Base-by-base conservation (phyloP, 2,329 filamentous ascomycete genomes). In the Trichoderma aggressivum region DNA sequence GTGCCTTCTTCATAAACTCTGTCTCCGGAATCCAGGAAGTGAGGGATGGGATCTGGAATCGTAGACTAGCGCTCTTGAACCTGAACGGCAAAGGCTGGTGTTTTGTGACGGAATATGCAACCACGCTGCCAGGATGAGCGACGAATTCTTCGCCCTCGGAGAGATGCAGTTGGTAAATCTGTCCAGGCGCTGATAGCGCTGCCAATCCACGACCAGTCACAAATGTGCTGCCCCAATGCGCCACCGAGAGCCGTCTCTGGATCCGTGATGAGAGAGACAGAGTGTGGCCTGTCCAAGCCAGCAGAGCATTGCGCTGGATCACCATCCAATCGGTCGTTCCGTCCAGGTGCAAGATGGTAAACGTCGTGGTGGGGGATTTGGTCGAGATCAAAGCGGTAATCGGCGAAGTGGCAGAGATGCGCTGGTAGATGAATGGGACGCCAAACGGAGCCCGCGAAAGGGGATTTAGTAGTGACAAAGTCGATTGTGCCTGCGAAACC, bases 231-330 rank as follows among this genome's bases (percentile, higher is more conserved):
- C 96, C 96, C 95, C 95, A 98, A 79, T 98, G 91, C 59, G 94
- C 90, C 65, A 97, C 78, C 70, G 92, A 90, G 78, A 98, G 87
- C 74, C 88, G 87, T 56, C 87, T 87, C 76, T 94, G 94, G 74
- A 97, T 85, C 60, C 89, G 91, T 3, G 94, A 93, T 43, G 89
- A 90, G 58, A 96, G 87, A 18, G 86, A 85, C 69, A 99, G 85
- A 1, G 93, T 94, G 79, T 97, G 93, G 32, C 96, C 96, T 0
- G 95, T 97, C 96, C 96, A 99, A 69, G 96, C 96, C n/a, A 98
- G 86, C 67, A 99, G 86, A 1, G 94, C 94, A 74, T 93, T 91
- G 73, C 93, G 88, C 80, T 98, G 94, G 7, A 93, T 88, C 10
- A 99, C 85, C 85, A 97, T 93, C 95, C 96, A 99, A 82, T 99